Percentiles rank a stretch among this genome's conserved stretches.
phyloP scores from a whole-genome alignment of 2,329 filamentous ascomycete genomes.

The Aspergillus pseudotamarii region DNA sequence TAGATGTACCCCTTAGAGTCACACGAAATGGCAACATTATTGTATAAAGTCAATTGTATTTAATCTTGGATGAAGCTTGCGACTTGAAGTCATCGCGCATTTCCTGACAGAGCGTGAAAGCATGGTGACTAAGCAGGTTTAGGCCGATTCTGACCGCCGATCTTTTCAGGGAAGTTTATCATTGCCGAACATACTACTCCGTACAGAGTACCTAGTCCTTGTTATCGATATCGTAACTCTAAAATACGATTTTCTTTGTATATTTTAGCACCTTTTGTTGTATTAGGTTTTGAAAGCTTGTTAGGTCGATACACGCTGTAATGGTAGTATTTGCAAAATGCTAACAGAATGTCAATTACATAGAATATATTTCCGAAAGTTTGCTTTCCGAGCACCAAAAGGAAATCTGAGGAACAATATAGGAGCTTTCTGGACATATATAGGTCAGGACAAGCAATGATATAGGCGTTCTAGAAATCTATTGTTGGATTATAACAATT shows the following conservation, averaged over 20 bases:
- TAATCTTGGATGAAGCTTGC: background rate
- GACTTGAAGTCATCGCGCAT: slow-evolving; percentile 1
- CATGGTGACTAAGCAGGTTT: slow-evolving; percentile 3
- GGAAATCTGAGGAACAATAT: background rate
- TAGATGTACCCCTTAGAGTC: slow-evolving; percentile 15
- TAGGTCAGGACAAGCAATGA: background rate
- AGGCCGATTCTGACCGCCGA: background rate
- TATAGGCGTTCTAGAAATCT: background rate
- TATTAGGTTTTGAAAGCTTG: background rate
- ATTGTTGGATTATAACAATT: background rate
- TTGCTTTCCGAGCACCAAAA: background rate
- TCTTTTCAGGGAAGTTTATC: background rate
- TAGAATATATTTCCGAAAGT: background rate
- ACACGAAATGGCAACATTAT: slow-evolving; percentile 17
- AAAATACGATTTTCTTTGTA: background rate
- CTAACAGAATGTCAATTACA: background rate
- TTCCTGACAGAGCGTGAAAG: slow-evolving; percentile 1
- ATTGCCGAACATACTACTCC: background rate
- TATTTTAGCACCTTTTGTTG: background rate
- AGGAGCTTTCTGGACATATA: background rate
- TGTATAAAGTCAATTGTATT: slow-evolving; percentile 1
- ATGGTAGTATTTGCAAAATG: background rate
- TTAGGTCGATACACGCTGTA: background rate
- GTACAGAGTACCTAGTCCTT: no score
- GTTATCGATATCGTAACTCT: background rate